These are phyloP conservation scores for Arthrobotrys sphaeroides DNA, from an alignment of 2,329 filamentous ascomycete genomes.

Conservation along the genomic window DNA sequence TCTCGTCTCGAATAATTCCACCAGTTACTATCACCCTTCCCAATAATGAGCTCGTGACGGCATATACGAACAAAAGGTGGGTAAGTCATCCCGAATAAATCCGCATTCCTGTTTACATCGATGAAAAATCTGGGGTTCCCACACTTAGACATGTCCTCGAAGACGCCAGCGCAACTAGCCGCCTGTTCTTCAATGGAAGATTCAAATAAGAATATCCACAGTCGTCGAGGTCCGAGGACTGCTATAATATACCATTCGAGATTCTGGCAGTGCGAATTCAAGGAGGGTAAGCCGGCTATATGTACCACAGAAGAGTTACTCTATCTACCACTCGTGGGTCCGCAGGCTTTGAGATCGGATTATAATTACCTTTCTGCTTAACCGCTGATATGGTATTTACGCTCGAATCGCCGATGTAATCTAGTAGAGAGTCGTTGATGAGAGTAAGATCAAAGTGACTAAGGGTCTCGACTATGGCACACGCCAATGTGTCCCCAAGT, in stretches of 20 bases:
- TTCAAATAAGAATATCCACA: conserved; percentile 10
- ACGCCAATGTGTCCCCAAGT: background rate
- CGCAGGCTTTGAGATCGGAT: background rate
- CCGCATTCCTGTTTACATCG: too few relatives aligned
- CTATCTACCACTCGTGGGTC: too few relatives aligned
- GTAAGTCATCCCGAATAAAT: background rate
- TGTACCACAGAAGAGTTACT: background rate
- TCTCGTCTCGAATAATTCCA: background rate
- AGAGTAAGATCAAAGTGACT: background rate
- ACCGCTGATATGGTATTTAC: background rate
- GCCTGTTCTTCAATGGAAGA: background rate
- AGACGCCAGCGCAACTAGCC: background rate
- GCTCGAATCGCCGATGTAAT: background rate
- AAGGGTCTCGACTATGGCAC: background rate
- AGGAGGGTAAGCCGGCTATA: background rate
- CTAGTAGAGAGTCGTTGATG: background rate
- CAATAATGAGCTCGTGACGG: background rate
- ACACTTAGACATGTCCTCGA: background rate
- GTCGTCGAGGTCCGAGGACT: background rate
- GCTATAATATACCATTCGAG: background rate
- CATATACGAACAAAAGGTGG: background rate
- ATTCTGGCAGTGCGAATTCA: background rate
- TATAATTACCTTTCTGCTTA: background rate
- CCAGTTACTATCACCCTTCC: background rate
- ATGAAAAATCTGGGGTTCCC: background rate